A percentile compares a stretch with the other conserved stretches of the same genome.
These are phyloP conservation scores for Symbiotaphrina buchneri DNA, from an alignment of 495 filamentous ascomycete genomes.

Conservation along the genomic window DNA sequence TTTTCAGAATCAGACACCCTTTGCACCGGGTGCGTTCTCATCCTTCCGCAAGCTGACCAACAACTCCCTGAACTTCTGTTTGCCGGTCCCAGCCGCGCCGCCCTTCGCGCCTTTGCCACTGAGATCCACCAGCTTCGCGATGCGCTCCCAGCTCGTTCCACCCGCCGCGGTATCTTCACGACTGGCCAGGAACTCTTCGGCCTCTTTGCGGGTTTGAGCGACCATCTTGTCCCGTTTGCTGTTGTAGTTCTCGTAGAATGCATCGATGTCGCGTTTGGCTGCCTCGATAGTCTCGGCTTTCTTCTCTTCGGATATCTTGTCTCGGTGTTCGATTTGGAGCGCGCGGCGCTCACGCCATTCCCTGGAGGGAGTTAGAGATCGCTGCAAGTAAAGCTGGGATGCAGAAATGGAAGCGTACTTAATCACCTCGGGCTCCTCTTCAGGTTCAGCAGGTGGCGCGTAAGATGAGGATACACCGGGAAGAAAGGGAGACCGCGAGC, in stretches of 20 bases:
- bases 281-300: constrained; percentile 65
- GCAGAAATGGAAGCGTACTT: constrained; percentile 19
- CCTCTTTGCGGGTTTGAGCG: constrained; percentile 64
- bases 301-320: constrained; percentile 49
- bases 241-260: constrained; percentile 99
- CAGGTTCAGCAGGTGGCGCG: constrained; percentile 23
- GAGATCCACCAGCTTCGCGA: constrained; percentile 87
- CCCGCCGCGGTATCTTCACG: constrained; percentile 83
- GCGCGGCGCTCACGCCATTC: constrained; percentile 86
- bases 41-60: constrained; percentile 79
- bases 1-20: constrained; percentile 22
- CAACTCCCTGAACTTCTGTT: constrained; percentile 86
- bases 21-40: constrained; percentile 77
- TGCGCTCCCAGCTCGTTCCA: constrained; percentile 95
- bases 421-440: constrained; percentile 75
- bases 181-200: constrained; percentile 77
- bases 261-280: constrained; percentile 78
- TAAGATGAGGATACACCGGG: constrained; percentile 31
- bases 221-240: constrained; percentile 84
- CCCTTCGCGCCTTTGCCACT: constrained; percentile 80
- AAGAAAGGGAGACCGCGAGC: constrained; percentile 45
- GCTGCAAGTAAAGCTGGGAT: background rate
- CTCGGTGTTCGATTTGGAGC: constrained; percentile 49
- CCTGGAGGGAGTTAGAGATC: constrained; percentile 11
- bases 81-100: constrained; percentile 69